A percentile compares a stretch with the other conserved stretches of the same genome.
phyloP scores from a whole-genome alignment of 2,329 filamentous ascomycete genomes.

The Metarhizium humberi region DNA sequence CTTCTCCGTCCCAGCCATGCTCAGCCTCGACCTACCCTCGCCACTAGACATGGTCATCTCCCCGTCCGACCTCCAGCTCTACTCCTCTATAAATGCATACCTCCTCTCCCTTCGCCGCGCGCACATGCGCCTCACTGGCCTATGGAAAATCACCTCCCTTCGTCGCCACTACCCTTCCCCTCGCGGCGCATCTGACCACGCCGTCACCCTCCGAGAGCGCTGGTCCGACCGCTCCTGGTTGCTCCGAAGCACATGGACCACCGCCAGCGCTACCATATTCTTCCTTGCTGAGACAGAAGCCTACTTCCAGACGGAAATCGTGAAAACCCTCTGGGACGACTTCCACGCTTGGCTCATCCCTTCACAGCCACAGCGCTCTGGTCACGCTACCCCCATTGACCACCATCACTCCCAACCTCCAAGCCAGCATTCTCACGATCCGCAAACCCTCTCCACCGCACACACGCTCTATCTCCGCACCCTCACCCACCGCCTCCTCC shows the following conservation, averaged over 20 bases:
- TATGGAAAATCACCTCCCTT: constrained; percentile 79
- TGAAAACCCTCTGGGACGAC: constrained; percentile 70
- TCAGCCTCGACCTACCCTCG: constrained; percentile 65
- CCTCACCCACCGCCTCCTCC: constrained; percentile 56
- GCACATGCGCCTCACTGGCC: constrained; percentile 70
- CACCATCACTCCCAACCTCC: neutral
- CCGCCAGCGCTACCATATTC: constrained; percentile 77
- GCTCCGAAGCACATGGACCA: constrained; percentile 84
- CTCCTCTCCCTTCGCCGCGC: constrained; percentile 77
- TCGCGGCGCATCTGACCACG: constrained; percentile 47
- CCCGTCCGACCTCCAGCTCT: constrained; percentile 63
- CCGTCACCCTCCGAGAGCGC: constrained; percentile 53
- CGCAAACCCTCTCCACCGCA: constrained; percentile 72
- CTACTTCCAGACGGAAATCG: constrained; percentile 85
- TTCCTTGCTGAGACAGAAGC: constrained; percentile 79
- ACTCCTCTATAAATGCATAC: constrained; percentile 81
- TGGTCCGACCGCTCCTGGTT: constrained; percentile 52
- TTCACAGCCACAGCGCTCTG: constrained; percentile 13
- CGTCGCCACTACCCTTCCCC: constrained; percentile 70
- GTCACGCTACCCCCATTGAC: neutral
- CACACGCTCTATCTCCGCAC: constrained; percentile 68
- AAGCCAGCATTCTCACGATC: constrained; percentile 49
- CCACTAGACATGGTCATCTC: constrained; percentile 85
- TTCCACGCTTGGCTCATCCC: constrained; percentile 67
- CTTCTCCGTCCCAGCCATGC: constrained; percentile 60